phyloP scores from a whole-genome alignment of 139 green algal species.

The Coccomyxa sp. region DNA sequence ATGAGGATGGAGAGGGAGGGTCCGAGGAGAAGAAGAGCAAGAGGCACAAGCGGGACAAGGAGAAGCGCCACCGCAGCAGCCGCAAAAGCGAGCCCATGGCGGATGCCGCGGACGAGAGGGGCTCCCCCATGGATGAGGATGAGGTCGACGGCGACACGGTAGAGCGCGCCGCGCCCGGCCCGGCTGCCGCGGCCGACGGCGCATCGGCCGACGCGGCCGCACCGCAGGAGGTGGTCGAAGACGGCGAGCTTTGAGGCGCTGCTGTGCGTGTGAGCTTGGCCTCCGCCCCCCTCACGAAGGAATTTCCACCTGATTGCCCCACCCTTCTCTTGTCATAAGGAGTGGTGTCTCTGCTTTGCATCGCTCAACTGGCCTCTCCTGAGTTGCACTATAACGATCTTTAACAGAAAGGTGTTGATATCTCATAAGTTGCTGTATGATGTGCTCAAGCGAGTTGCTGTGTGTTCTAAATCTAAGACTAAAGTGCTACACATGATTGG shows the following conservation, averaged over 20 bases:
- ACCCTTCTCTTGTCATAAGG: too few species aligned
- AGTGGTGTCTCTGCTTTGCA: too few species aligned
- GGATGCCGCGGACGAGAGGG: neutral
- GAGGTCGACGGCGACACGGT: neutral
- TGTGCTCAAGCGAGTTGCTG: too few species aligned
- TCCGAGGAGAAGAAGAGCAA: constrained; percentile 8
- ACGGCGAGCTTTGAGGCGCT: neutral
- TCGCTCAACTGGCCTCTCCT: too few species aligned
- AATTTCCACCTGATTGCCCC: too few species aligned
- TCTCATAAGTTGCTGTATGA: too few species aligned
- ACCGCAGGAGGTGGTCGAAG: neutral
- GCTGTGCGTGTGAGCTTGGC: neutral
- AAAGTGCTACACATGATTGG: too few species aligned
- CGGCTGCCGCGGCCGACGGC: neutral
- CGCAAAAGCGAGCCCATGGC: neutral
- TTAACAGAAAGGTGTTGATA: too few species aligned
- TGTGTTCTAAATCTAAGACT: too few species aligned
- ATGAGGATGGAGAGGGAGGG: neutral
- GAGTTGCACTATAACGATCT: too few species aligned
- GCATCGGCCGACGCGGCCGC: neutral
- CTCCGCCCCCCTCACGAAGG: neutral
- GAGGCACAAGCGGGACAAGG: neutral
- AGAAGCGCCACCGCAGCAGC: neutral
- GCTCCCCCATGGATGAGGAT: neutral
- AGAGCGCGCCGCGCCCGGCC: neutral